A percentile compares a stretch with the other conserved stretches of the same genome.
These are phyloP conservation scores for Albugo laibachii DNA, from an alignment of 352 stramenopile genomes.

Conservation along the genomic window DNA sequence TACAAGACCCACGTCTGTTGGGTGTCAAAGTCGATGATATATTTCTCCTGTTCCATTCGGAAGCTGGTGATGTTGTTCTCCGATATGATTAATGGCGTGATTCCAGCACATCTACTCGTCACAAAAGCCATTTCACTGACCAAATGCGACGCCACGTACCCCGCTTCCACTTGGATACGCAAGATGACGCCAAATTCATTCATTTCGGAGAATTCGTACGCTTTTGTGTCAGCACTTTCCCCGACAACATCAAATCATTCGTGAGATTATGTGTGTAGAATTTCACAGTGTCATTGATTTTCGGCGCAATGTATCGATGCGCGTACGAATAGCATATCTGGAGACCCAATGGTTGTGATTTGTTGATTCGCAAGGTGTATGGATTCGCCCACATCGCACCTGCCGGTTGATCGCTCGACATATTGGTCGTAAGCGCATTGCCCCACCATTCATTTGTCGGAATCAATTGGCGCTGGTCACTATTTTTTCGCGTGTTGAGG, in stretches of 20 bases:
- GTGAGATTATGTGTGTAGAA: slow-evolving; percentile 35
- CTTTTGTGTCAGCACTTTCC: slow-evolving; percentile 28
- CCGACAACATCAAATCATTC: slow-evolving; percentile 49
- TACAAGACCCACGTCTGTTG: slow-evolving; percentile 43
- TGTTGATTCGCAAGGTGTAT: slow-evolving; percentile 29
- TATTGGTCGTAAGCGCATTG: slow-evolving; percentile 35
- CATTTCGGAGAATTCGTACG: slow-evolving; percentile 45
- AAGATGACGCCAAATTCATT: slow-evolving; percentile 36
- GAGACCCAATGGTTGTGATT: slow-evolving; percentile 21
- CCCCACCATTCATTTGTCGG: slow-evolving; percentile 73
- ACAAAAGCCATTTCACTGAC: slow-evolving; percentile 64
- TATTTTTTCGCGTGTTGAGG: slow-evolving; percentile 49
- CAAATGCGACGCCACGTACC: slow-evolving; percentile 19
- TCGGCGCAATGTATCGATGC: slow-evolving; percentile 23
- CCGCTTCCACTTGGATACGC: slow-evolving; percentile 9
- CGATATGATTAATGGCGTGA: slow-evolving; percentile 25
- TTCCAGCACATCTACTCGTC: slow-evolving; percentile 23
- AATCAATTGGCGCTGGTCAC: too few species aligned
- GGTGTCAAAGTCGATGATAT: slow-evolving; percentile 28
- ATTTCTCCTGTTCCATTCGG: slow-evolving; percentile 9
- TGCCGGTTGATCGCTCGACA: slow-evolving; percentile 18
- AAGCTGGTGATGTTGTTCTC: slow-evolving; percentile 14
- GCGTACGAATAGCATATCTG: slow-evolving; percentile 39
- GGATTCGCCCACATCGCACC: slow-evolving; percentile 33
- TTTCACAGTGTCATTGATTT: slow-evolving; percentile 24